These are phyloP conservation scores for Inga oerstediana DNA, from an alignment of 306 rosid genomes.

Conservation along the genomic window DNA sequence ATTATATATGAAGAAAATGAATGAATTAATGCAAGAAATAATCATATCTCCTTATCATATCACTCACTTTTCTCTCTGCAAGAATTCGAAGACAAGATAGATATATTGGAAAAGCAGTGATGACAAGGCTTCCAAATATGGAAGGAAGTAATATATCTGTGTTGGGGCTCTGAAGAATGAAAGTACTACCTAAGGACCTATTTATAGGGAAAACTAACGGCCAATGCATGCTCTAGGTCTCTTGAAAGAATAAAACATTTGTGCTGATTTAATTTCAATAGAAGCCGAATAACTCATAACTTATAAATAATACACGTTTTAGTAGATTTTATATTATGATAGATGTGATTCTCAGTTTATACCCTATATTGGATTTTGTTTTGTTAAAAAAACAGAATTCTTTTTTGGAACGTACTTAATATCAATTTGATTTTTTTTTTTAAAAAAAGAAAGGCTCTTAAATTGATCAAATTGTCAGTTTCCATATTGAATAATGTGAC, in stretches of 20 bases:
- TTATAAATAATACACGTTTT: neutral
- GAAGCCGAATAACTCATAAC: neutral
- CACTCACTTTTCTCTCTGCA: neutral
- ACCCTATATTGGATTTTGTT: neutral
- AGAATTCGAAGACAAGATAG: neutral
- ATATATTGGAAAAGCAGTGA: neutral
- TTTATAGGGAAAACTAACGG: slow-evolving; percentile 47
- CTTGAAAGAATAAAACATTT: neutral
- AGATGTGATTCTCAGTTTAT: neutral
- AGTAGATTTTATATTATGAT: neutral
- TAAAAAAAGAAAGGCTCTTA: no score
- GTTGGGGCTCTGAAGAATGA: slow-evolving; percentile 12
- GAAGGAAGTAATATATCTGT: neutral
- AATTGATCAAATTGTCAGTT: no score
- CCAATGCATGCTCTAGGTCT: neutral
- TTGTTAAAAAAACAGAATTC: neutral
- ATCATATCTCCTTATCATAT: neutral
- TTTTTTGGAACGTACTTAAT: neutral
- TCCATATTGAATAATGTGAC: no score
- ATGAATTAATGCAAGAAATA: neutral
- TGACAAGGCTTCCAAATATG: neutral
- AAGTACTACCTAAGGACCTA: slow-evolving; percentile 29
- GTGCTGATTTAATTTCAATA: no score
- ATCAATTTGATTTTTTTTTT: neutral
- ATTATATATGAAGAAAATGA: neutral